Percentiles rank a stretch among this genome's conserved stretches.
Evolutionary conservation across 257 asterid genomes (phyloP).

Genomic region (Solanum sejunctum): DNA sequence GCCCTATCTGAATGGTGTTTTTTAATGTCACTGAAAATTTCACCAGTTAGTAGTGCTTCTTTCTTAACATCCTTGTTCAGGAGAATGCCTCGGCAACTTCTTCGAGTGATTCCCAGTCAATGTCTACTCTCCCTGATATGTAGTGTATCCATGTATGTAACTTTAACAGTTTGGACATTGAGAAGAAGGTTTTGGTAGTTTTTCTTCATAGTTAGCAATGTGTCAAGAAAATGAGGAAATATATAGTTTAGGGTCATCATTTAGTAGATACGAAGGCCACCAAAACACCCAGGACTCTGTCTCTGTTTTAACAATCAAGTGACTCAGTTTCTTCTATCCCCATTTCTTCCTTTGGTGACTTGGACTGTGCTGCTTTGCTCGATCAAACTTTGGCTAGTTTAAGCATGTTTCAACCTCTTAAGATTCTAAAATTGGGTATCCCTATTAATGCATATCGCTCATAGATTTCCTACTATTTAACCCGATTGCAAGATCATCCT

Average conservation of each 20-base stretch:
- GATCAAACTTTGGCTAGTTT: neutral
- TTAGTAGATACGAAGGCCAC: neutral
- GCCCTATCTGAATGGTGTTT: slow-evolving; percentile 11
- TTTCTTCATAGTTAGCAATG: neutral
- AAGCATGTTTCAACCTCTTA: neutral
- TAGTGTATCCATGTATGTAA: slow-evolving; percentile 2
- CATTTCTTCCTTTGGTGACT: neutral
- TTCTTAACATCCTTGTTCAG: neutral
- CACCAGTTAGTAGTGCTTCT: neutral
- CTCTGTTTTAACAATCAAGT: neutral
- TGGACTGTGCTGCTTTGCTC: neutral
- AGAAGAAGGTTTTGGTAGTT: neutral
- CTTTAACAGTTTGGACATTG: neutral
- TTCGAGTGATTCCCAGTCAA: neutral
- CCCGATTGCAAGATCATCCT: neutral
- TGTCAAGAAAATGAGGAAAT: neutral
- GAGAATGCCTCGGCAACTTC: neutral
- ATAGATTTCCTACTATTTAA: neutral
- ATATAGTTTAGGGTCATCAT: neutral
- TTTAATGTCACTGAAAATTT: neutral
- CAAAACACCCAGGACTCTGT: neutral
- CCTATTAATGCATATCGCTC: neutral
- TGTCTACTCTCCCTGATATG: neutral
- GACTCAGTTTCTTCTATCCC: neutral
- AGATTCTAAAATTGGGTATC: neutral